Evolutionary conservation across 2,329 filamentous ascomycete species (phyloP), one percentile per base, ranked within the genome.

Genomic region (Microdochium bolleyi): DNA sequence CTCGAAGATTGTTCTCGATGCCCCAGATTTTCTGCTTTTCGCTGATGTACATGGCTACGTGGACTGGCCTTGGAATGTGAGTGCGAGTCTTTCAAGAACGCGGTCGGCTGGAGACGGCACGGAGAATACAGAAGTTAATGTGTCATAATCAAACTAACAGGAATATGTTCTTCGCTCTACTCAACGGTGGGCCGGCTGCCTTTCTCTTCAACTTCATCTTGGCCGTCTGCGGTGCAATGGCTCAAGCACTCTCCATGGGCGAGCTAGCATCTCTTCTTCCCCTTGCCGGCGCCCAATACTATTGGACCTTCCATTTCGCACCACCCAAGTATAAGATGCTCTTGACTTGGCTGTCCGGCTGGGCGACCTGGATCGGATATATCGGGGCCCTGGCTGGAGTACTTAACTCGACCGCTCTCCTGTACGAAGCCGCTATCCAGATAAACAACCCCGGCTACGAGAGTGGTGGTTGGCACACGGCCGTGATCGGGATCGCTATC

Each of bases 381-480:
- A 30, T 53, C 37, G 49, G 7, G n/a, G 21, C 52, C 44, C 21
- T 54, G 44, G 13, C 53, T 44, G 24, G 46, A 3, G 21, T 10
- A 14, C 11, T 48, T 21, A 24, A 50, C 22, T 32, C 50, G 0
- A 52, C 27, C 10, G 53, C 50, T 1, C 21, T 57, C 11, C 49
- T 58, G 1, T 38, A 57, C 7, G 53, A 57, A 41, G 52, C 49
- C 10, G 24, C 52, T n/a, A 51, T 58, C 14, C 49, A 50, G 10
- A 22, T 57, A 7, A 41, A n/a, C 13, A 41, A 34, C n/a, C 52
- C 16, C 5, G 24, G 11, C 25, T 56, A 24, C 38, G 50, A 24
- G 9, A 32, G 32, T 2, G 51, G 48, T 3, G 51, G 51, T 3
- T 50, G 51, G 51, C 51, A 46, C 32, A 53, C 51, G 24, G 24